phyloP scores from a whole-genome alignment of 257 asterid species.

The Ilex asprella region DNA sequence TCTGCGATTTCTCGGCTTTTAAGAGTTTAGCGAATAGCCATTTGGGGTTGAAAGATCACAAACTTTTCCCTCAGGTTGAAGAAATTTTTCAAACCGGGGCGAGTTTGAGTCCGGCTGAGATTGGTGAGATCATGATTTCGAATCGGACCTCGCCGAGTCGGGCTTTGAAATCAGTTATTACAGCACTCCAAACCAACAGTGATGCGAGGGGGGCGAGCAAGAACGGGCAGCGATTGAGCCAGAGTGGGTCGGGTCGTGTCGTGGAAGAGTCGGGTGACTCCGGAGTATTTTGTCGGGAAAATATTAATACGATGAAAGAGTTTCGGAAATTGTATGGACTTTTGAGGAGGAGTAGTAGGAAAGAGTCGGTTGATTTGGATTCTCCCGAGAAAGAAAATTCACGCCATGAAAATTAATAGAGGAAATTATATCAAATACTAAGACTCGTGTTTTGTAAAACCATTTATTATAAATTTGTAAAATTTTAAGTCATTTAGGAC shows the following conservation, averaged over 20 bases:
- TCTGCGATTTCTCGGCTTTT: conserved; percentile 72
- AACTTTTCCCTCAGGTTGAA: conserved; percentile 68
- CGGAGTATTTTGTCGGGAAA: conserved; percentile 35
- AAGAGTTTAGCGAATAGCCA: conserved; percentile 63
- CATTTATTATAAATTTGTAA: background rate
- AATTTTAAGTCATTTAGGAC: no score
- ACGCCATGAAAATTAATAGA: conserved; percentile 7
- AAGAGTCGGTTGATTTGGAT: conserved; percentile 46
- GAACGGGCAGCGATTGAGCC: conserved; percentile 36
- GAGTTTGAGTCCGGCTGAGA: conserved; percentile 75
- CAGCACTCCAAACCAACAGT: conserved; percentile 57
- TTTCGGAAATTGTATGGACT: conserved; percentile 63
- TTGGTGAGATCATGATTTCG: conserved; percentile 77
- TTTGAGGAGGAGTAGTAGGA: conserved; percentile 49
- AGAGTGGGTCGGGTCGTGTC: conserved; percentile 37
- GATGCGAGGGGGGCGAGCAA: conserved; percentile 28
- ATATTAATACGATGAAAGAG: conserved; percentile 50
- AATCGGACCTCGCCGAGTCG: conserved; percentile 84
- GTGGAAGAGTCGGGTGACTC: conserved; percentile 40
- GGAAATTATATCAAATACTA: background rate
- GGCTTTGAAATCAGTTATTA: conserved; percentile 67
- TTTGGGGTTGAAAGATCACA: conserved; percentile 72
- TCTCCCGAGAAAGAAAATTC: conserved; percentile 39
- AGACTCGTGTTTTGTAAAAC: background rate
- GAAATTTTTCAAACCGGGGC: conserved; percentile 75